Evolutionary conservation across 2,329 filamentous ascomycete genomes (phyloP).

Genomic region (Aspergillus quadricinctus): DNA sequence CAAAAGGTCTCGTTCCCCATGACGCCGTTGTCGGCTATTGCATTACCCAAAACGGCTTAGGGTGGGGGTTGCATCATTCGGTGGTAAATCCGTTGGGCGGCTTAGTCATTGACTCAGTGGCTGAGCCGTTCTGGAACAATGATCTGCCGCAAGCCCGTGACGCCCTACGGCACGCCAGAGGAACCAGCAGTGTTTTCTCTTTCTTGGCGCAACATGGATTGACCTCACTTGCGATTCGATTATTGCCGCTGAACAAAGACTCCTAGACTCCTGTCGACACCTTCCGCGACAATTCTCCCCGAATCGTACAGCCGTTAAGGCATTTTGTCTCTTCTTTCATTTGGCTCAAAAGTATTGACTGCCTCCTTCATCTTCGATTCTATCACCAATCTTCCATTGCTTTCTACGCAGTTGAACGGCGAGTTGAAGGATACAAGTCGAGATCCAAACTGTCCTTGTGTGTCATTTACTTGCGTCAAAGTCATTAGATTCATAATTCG

Average conservation of each 20-base stretch:
- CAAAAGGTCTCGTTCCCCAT: background rate
- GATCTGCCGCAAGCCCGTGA: background rate
- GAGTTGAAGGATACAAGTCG: background rate
- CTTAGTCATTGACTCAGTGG: constrained; percentile 2
- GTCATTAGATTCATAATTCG: constrained; percentile 2
- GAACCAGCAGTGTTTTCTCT: constrained; percentile 7
- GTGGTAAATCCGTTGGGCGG: constrained; percentile 2
- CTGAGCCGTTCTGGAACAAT: background rate
- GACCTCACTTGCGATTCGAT: background rate
- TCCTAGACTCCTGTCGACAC: too few species aligned
- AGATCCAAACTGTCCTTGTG: background rate
- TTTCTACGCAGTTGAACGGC: background rate
- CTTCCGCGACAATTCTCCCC: too few species aligned
- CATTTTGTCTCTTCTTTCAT: background rate
- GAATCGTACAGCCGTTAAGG: background rate
- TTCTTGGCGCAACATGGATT: background rate
- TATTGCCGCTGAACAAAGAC: background rate
- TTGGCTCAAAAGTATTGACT: background rate
- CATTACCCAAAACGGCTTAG: constrained; percentile 23
- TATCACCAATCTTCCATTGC: background rate
- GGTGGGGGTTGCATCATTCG: constrained; percentile 24
- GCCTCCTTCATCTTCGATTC: background rate
- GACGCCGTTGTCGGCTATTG: constrained; percentile 17
- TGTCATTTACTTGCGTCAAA: background rate
- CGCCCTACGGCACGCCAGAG: constrained; percentile 4